These are phyloP conservation scores for Mucor circinelloides DNA, from an alignment of 371 early-diverging fungal species.

Conservation along the genomic window DNA sequence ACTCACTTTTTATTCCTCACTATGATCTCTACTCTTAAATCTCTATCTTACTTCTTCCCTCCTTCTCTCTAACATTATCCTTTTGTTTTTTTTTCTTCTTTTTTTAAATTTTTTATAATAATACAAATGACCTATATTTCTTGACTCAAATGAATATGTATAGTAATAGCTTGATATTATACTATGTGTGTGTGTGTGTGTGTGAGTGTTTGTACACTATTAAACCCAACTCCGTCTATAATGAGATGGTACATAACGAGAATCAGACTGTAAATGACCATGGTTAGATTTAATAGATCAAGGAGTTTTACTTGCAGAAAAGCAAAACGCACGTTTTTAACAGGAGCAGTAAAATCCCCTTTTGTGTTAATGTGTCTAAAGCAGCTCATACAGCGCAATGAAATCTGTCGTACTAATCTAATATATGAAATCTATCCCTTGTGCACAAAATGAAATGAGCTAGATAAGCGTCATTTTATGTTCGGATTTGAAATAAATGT, in stretches of 20 bases:
- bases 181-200: background rate
- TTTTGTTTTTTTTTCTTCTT: background rate
- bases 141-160: background rate
- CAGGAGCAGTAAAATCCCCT: background rate
- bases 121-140: constrained; percentile 1
- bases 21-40: background rate
- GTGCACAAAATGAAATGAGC: background rate
- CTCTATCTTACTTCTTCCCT: background rate
- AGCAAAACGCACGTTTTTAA: background rate
- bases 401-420: background rate
- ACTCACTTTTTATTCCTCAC: background rate
- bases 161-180: background rate
- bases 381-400: background rate
- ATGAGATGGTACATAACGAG: background rate
- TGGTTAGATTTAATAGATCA: background rate
- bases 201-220: background rate
- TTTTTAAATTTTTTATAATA: background rate
- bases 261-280: background rate
- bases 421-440: background rate
- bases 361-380: background rate
- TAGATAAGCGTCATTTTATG: background rate
- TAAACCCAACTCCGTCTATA: background rate
- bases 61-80: background rate
- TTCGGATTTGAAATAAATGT: background rate
- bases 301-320: background rate